Evolutionary conservation across 2,329 filamentous ascomycete genomes (phyloP).

Genomic region (Clonostachys rhizophaga): DNA sequence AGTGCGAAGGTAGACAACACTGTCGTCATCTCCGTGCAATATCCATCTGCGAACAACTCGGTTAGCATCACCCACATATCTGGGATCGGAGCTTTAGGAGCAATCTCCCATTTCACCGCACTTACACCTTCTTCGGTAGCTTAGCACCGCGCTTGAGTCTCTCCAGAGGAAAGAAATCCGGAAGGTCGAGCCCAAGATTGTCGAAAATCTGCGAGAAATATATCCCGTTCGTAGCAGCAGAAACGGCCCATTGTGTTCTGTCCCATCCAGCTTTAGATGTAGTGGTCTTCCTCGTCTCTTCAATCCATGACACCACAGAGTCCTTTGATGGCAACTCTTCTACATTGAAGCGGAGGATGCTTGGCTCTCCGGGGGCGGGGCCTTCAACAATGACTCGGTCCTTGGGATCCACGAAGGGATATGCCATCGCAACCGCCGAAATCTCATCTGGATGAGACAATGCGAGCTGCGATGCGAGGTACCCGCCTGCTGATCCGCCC

Average conservation of each 20-base stretch:
- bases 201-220: constrained; percentile 9
- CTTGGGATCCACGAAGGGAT: constrained; percentile 12
- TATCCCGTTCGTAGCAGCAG: constrained; percentile 5
- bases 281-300: not conserved
- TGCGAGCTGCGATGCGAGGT: constrained; percentile 9
- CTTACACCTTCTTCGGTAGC: constrained; percentile 9
- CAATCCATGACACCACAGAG: constrained; percentile 9
- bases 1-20: not conserved
- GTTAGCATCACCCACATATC: not conserved
- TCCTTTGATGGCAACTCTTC: constrained; percentile 7
- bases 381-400: constrained; percentile 8
- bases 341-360: constrained; percentile 1
- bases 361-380: constrained; percentile 3
- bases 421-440: constrained; percentile 6
- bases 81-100: too few relatives aligned
- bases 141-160: constrained; percentile 7
- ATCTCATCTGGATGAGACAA: constrained; percentile 14
- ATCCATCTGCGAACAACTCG: not conserved
- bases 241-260: constrained; percentile 5
- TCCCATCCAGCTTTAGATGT: constrained; percentile 7
- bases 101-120: not conserved
- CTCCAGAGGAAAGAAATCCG: constrained; percentile 6
- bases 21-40: constrained; percentile 2
- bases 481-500: constrained; percentile 16
- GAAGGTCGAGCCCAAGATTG: constrained; percentile 2